Base-by-base conservation (phyloP, 164 flowering plant genomes). In the Taxillus chinensis region DNA sequence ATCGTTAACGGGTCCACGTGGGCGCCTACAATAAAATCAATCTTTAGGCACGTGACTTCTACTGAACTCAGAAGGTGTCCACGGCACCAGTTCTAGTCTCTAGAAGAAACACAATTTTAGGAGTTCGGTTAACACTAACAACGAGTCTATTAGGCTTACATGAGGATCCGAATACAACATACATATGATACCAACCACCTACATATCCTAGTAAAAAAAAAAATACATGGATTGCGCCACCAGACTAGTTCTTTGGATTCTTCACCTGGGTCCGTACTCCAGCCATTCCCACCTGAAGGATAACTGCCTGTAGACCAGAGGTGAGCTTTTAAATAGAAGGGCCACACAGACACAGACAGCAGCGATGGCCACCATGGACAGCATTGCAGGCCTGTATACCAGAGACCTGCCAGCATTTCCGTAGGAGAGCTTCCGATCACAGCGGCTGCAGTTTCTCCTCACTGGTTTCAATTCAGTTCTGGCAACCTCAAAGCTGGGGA, bases 201-300 rank as follows among this genome's bases (percentile, higher is more conserved):
- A 27, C 27, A 27, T 27, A 27, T 27, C 27, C 27, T 27, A 27
- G 27, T 27, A 27, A 27, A 27, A 27, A 27, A 27, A 27, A 27
- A 27, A 27, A 27, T 27, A 27, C 27, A 27, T 27, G 27, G 27
- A 27, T 27, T 27, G 27, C 27, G 27, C 27, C 27, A 27, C 27
- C 27, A 27, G 27, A 27, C 27, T 27, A n/a, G n/a, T n/a, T 27
- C 27, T 27, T 27, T 27, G 27, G 27, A 27, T 27, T 27, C 41
- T 62, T 75, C 65, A 81, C 68, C 73, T 77, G 43, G 85, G 59
- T 17, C 87, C 87, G 52, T 69, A 83, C 17, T 74, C 73, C 71
- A 83, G 64, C 63, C 62, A 41, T 49, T 80, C 79, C 81, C 59
- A 57, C 41, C 43, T 38, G 59, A 57, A 57, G 15, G 15, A 5